These are phyloP conservation scores for Colletotrichum sp. DNA, from an alignment of 2,329 filamentous ascomycete genomes.

Conservation along the genomic window DNA sequence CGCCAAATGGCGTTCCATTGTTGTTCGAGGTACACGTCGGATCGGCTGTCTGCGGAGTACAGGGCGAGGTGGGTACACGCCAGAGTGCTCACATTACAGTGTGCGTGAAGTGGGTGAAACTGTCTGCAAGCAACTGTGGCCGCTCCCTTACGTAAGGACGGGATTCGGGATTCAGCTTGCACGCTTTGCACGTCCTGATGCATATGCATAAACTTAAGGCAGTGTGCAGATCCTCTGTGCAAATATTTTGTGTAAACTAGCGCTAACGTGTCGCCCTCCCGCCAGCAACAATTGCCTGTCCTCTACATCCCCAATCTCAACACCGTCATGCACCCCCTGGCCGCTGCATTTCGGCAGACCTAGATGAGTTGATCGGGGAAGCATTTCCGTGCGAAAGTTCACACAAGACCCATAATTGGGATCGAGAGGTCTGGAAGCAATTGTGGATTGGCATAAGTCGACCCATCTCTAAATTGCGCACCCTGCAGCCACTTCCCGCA, in stretches of 20 bases:
- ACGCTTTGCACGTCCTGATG: neutral
- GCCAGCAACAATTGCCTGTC: neutral
- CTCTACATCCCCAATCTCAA: neutral
- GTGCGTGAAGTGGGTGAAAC: neutral
- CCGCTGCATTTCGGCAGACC: neutral
- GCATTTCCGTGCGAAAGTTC: rapidly evolving
- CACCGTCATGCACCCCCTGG: neutral
- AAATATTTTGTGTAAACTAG: too few relatives aligned
- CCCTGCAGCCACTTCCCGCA: too few relatives aligned
- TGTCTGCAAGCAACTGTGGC: neutral
- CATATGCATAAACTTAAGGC: neutral
- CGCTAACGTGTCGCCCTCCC: neutral
- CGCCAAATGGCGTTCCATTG: neutral
- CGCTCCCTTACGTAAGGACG: neutral
- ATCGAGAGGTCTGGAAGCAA: neutral
- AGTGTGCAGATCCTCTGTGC: too few relatives aligned
- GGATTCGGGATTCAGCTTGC: neutral
- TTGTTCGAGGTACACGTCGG: neutral
- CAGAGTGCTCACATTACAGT: neutral
- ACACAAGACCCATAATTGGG: neutral
- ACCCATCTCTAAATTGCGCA: too few relatives aligned
- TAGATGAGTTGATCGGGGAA: neutral
- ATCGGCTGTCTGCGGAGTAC: neutral
- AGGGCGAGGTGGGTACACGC: neutral
- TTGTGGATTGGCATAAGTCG: too few relatives aligned